Percentiles rank a stretch among this genome's conserved stretches.
Evolutionary conservation across 179 eudicot species (phyloP).

Genomic region (Heliamphora ciliata): DNA sequence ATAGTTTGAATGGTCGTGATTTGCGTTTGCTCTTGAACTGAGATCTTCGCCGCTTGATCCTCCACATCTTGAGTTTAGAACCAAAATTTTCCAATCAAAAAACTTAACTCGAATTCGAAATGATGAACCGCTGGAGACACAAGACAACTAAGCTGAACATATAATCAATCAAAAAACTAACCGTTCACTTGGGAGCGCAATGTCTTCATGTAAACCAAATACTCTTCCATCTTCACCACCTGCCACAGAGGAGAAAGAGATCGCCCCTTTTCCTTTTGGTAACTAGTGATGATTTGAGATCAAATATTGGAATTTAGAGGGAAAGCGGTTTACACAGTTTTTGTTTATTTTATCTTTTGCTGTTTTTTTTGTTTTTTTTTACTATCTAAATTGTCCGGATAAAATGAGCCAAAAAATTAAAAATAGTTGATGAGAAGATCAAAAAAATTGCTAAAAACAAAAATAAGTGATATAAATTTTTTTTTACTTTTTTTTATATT

Average conservation of each 20-base stretch:
- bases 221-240: conserved; percentile 50
- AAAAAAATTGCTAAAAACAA: too few relatives aligned
- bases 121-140: not conserved
- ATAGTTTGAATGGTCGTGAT: conserved; percentile 56
- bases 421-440: too few relatives aligned
- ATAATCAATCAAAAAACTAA: conserved; percentile 11
- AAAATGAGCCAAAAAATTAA: too few relatives aligned
- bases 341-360: too few relatives aligned
- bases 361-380: too few relatives aligned
- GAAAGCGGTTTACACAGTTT: too few relatives aligned
- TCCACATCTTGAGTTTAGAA: conserved; percentile 51
- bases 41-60: conserved; percentile 67
- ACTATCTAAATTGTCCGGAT: too few relatives aligned
- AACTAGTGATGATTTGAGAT: too few relatives aligned
- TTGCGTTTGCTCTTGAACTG: conserved; percentile 77
- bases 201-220: conserved; percentile 57
- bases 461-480: too few relatives aligned
- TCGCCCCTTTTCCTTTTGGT: not conserved
- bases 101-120: not conserved
- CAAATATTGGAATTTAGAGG: too few relatives aligned
- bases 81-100: conserved; percentile 10
- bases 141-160: conserved; percentile 7
- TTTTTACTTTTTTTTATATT: too few relatives aligned
- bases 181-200: conserved; percentile 73
- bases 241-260: conserved; percentile 1